Evolutionary conservation across 768 basidiomycete genomes (phyloP).

Genomic region (Rossbeevera mucosa): DNA sequence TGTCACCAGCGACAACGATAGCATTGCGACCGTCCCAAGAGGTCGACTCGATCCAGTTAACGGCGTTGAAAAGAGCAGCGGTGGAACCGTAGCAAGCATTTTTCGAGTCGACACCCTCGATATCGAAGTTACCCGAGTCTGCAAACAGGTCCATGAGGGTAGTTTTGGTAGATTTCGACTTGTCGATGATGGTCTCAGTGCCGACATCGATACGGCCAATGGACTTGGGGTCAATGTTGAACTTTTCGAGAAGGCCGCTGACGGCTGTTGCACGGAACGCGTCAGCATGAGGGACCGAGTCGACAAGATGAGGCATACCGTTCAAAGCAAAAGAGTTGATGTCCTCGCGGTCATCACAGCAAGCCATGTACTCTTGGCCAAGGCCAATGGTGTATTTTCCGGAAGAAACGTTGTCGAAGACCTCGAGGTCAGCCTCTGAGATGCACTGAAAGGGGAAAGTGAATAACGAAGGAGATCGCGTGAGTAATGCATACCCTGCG

Average conservation of each 20-base stretch:
- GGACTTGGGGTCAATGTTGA: conserved; percentile 91
- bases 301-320: conserved; percentile 46
- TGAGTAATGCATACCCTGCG: conserved; percentile 57
- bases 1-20: conserved; percentile 94
- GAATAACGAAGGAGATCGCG: conserved; percentile 8
- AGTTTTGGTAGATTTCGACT: conserved; percentile 98
- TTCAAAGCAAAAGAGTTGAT: conserved; percentile 97
- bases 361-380: conserved; percentile 97
- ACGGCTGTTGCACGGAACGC: conserved; percentile 54
- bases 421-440: conserved; percentile 91
- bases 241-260: conserved; percentile 84
- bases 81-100: conserved; percentile 99
- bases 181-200: conserved; percentile 99
- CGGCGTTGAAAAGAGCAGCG: conserved; percentile 95
- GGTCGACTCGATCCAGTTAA: conserved; percentile 96
- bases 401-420: conserved; percentile 87
- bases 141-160: conserved; percentile 98
- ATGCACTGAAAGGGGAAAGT: conserved; percentile 60
- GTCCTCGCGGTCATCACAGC: conserved; percentile 97
- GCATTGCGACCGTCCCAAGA: conserved; percentile 98
- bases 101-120: conserved; percentile 98
- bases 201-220: conserved; percentile 98
- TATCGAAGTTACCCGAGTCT: conserved; percentile 88
- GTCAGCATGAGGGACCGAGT: not conserved
- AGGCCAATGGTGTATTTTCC: conserved; percentile 99